Evolutionary conservation across 2,329 filamentous ascomycete species (phyloP), one percentile per base, ranked within the genome.

Genomic region (Hymenoscyphus scutula): DNA sequence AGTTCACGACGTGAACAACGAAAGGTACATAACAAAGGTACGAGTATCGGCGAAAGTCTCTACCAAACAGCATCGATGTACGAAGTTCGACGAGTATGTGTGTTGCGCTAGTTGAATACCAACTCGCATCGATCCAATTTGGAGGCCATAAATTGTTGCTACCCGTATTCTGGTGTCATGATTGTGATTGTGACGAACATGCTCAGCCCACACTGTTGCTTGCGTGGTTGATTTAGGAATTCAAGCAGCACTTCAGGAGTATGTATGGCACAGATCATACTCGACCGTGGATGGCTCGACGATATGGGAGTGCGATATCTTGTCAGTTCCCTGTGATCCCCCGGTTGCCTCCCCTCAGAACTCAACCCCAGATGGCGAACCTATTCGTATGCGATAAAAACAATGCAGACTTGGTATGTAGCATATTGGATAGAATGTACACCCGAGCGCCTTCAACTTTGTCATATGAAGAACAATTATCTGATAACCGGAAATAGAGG

Each of bases 261-360:
- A 51, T 51, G 45, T 23, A 51, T 51, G 45, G 45, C 45, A 51
- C 45, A 51, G 17, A 25, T 51, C 45, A 51, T 51, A 51, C 45
- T 51, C 10, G 23, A 8, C 45, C 45, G 38, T 45, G 8, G 45
- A 13, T 51, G 45, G 45, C 10, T 51, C 19, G 45, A 51, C 45
- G 45, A 51, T 10, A 51, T 23, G 25, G 23, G 45, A 25, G 45
- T 25, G 23, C 23, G 23, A 23, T 23, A 25, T 51, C 45, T 51
- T 51, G 45, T 51, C 45, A 51, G 19, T 51, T 23, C 19, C n/a
- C 8, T 23, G 11, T 25, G 19, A 13, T 1, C 19, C 23, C 11
- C 10, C 7, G 19, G 10, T 13, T 51, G 45, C 45, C 45, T 25
- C n/a, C 45, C 19, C 13, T 23, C 45, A 23, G 25, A 11, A 10